Evolutionary conservation across 225 moss, liverwort and hornwort genomes (phyloP), one percentile per base, ranked within the genome.

Genomic region (Bryum argenteum): DNA sequence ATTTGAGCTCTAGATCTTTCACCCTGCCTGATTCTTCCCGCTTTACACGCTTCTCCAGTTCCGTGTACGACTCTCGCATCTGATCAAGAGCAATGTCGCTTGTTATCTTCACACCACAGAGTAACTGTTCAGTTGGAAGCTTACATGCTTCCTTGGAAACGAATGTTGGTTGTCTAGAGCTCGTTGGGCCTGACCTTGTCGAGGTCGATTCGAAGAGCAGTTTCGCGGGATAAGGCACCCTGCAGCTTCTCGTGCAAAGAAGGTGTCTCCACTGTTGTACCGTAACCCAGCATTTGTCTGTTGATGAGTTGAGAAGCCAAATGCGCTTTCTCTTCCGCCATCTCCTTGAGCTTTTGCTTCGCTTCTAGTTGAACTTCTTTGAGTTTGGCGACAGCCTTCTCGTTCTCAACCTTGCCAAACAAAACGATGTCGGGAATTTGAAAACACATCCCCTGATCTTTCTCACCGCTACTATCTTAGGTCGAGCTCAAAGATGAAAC

Each of bases 241-340:
- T 86, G 82, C 52, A 86, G 80, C 75, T 86, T 86, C 56, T 86
- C 86, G 8, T 83, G 66, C 61, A 83, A 75, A 20, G 80, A 79
- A 48, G 61, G 28, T 21, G 82, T 75, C 37, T 83, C 80, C 65
- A 3, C 48, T 48, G 48, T 16, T 15, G 66, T 62, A 33, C 73
- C 63, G 20, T 66, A 75, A 8, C 75, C 72, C 66, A 70, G 75
- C 57, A 86, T 80, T 24, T 80, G 86, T 69, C 80, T 77, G 48
- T 86, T 86, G 41, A 58, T 78, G 20, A 86, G 62, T 37, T 83
- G 83, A 64, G 78, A 78, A 61, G 80, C 74, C 70, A 86, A 80
- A 58, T 66, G 69, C 2, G 83, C 83, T 57, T 80, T 86, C 75
- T 80, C 83, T 61, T 78, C 78, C 17, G 75, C 78, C 86, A 86